phyloP scores from a whole-genome alignment of 192 early-diverging fungal species.

The Allomyces arbusculus region DNA sequence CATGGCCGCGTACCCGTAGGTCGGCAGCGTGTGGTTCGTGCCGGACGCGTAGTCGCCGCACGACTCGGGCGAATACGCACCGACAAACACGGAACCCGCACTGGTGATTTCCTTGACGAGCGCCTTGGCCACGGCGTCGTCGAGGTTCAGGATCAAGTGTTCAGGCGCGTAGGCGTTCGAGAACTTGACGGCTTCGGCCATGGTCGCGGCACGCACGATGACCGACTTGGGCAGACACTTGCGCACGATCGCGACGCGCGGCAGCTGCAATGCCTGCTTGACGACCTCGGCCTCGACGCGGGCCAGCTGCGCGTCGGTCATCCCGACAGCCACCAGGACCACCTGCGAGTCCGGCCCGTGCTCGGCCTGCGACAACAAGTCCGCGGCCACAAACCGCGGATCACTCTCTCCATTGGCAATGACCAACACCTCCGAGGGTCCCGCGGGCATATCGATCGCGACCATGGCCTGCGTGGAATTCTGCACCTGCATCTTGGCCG shows the following conservation, averaged over 20 bases:
- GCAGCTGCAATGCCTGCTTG: conserved; percentile 60
- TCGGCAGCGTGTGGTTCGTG: conserved; percentile 98
- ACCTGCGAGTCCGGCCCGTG: conserved; percentile 94
- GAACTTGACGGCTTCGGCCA: conserved; percentile 69
- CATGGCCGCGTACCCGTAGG: conserved; percentile 94
- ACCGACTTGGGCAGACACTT: conserved; percentile 72
- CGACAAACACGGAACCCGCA: conserved; percentile 95
- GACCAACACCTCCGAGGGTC: conserved; percentile 97
- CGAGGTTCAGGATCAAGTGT: conserved; percentile 88
- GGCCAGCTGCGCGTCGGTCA: conserved; percentile 41
- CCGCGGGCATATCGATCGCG: conserved; percentile 97
- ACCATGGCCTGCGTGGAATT: conserved; percentile 84
- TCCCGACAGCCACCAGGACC: conserved; percentile 67
- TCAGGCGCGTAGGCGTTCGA: conserved; percentile 94
- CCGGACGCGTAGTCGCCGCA: conserved; percentile 99
- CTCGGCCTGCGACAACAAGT: conserved; percentile 91
- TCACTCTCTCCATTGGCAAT: conserved; percentile 70
- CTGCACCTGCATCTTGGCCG: conserved; percentile 94
- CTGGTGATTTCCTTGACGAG: conserved; percentile 48
- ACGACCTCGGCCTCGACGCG: conserved; percentile 63
- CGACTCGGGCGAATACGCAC: conserved; percentile 84
- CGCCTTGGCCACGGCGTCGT: conserved; percentile 29
- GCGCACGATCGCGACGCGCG: conserved; percentile 72
- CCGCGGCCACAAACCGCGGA: conserved; percentile 83
- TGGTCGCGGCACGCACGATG: conserved; percentile 42